Evolutionary conservation across 306 rosid species (phyloP), one percentile per base, ranked within the genome.

Genomic region (Inga laurina): DNA sequence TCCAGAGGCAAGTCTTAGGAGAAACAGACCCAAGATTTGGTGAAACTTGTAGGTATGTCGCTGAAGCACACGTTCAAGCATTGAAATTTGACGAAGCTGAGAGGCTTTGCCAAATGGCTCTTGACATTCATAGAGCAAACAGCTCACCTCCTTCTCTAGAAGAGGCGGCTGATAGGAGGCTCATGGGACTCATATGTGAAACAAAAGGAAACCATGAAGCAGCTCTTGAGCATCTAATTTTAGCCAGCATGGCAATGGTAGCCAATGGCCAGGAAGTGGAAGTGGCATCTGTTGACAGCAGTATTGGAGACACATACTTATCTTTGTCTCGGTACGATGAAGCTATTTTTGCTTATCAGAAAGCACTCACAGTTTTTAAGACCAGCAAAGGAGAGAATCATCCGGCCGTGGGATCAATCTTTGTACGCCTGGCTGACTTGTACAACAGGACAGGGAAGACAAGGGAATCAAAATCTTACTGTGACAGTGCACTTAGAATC

Each of bases 101-200:
- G 87, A 92, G 88, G 85, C 74, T 97, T 45, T 94, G 99, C 84
- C 94, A 91, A 84, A 82, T 87, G 87, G 97, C 99, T 37, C 97
- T 97, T 35, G 90, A 94, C 78, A 91, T 89, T 90, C 99, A 97
- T 48, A 91, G 81, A 79, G 89, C 80, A 80, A 97, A 92, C 62
- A 86, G 86, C 59, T 85, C 91, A 48, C 91, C 94, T 11, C 90
- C 88, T 69, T 85, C 98, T 84, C 90, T 92, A 43, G 97, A 97
- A 87, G 99, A 94, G 79, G 98, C 97, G 18, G 95, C 97, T 15
- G 98, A 97, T 78, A 87, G 98, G 85, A 94, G 99, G 86, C 87
- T 97, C 41, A 92, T 97, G 98, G 99, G 98, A 10, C 97, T 97
- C 75, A 91, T 97, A 88, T 92, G 95, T 81, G 98, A 97, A 84